These are phyloP conservation scores for Barnettozyma sucrosica DNA, from an alignment of 805 yeast species.

Conservation along the genomic window DNA sequence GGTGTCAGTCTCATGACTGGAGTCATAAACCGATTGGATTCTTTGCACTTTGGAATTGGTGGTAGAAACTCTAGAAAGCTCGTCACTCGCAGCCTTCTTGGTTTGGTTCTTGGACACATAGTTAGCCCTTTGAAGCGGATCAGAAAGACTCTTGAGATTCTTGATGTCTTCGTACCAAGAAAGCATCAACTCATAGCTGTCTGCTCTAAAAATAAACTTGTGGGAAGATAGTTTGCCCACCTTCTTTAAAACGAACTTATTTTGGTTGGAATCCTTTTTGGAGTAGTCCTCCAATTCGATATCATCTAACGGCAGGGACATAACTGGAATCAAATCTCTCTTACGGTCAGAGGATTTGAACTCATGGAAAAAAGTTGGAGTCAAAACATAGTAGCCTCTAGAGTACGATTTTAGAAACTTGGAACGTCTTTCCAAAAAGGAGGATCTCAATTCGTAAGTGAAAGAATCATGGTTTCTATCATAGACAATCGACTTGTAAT, in stretches of 20 bases:
- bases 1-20: slow-evolving; percentile 24
- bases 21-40: slow-evolving; percentile 15
- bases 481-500: slow-evolving; percentile 54
- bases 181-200: slow-evolving; percentile 71
- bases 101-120: slow-evolving; percentile 22
- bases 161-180: slow-evolving; percentile 81
- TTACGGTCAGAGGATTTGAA: slow-evolving; percentile 79
- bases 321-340: slow-evolving; percentile 73
- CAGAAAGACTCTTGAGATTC: slow-evolving; percentile 54
- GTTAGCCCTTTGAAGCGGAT: slow-evolving; percentile 25
- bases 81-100: slow-evolving; percentile 9
- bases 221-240: slow-evolving; percentile 76
- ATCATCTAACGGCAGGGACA: slow-evolving; percentile 74
- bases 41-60: slow-evolving; percentile 23
- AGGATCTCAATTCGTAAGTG: slow-evolving; percentile 64
- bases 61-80: slow-evolving; percentile 27
- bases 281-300: slow-evolving; percentile 83
- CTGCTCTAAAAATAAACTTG: slow-evolving; percentile 94
- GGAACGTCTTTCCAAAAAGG: slow-evolving; percentile 82
- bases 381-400: slow-evolving; percentile 83
- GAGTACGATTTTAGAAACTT: slow-evolving; percentile 90
- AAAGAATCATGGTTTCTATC: slow-evolving; percentile 65
- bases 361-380: slow-evolving; percentile 86
- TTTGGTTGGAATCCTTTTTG: slow-evolving; percentile 55
- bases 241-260: slow-evolving; percentile 77